phyloP scores from a whole-genome alignment of 352 stramenopile species.

The Globisporangium paddicum region DNA sequence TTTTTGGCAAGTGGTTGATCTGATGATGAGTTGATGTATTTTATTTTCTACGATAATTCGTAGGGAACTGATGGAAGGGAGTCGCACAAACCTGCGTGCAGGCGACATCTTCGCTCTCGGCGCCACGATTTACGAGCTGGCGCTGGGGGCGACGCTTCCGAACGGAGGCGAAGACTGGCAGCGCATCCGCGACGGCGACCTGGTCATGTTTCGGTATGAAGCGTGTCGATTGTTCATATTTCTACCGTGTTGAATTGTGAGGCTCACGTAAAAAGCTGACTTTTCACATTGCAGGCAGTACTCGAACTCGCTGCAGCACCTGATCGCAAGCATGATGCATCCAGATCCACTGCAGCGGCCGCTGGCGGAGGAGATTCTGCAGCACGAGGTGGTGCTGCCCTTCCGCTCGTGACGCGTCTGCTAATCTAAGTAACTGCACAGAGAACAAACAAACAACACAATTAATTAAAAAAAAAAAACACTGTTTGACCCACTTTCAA shows the following conservation, averaged over 20 bases:
- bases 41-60: background rate
- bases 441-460: background rate
- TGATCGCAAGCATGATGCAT: constrained; percentile 87
- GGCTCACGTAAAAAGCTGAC: background rate
- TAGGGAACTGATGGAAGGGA: constrained; percentile 78
- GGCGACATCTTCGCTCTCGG: constrained; percentile 84
- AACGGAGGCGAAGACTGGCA: constrained; percentile 81
- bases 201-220: constrained; percentile 66
- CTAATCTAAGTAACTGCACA: background rate
- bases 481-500: background rate
- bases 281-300: constrained; percentile 49
- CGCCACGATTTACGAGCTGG: constrained; percentile 81
- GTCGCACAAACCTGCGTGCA: constrained; percentile 63
- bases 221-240: background rate
- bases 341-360: constrained; percentile 77
- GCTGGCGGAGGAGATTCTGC: constrained; percentile 76
- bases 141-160: constrained; percentile 58
- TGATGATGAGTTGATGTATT: background rate
- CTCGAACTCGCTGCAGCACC: constrained; percentile 82
- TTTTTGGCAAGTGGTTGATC: background rate
- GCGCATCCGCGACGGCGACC: constrained; percentile 79
- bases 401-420: constrained; percentile 26
- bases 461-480: too few species aligned
- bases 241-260: background rate
- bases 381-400: constrained; percentile 75